phyloP scores from a whole-genome alignment of 2,329 filamentous ascomycete genomes.

The Mycogone perniciosa region DNA sequence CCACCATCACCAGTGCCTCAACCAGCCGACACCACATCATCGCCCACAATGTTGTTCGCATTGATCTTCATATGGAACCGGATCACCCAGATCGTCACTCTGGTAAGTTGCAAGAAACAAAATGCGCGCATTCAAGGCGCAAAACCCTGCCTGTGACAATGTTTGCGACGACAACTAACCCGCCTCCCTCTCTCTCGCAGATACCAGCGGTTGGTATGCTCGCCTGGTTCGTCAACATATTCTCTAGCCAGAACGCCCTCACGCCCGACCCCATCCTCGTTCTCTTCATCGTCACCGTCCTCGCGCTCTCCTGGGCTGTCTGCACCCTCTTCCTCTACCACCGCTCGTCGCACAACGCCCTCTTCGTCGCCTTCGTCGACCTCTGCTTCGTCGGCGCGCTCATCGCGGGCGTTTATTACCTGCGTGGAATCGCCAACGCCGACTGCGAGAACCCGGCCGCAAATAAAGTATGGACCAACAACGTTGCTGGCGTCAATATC shows the following conservation, averaged over 20 bases:
- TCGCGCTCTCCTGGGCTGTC: conserved; percentile 57
- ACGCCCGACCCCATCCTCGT: conserved; percentile 58
- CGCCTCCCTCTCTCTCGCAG: conserved; percentile 28
- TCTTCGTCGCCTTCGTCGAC: conserved; percentile 55
- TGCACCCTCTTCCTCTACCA: conserved; percentile 62
- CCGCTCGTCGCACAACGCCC: conserved; percentile 53
- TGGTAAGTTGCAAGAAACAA: conserved; percentile 41
- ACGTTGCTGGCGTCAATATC: conserved; percentile 56
- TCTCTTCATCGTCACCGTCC: conserved; percentile 60
- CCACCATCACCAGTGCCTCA: not conserved
- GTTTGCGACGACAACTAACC: not conserved
- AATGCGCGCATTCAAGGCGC: not conserved
- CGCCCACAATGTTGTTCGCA: conserved; percentile 52
- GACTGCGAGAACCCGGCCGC: conserved; percentile 59
- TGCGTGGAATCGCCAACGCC: conserved; percentile 52
- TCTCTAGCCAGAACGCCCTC: conserved; percentile 48
- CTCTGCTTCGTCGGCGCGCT: conserved; percentile 57
- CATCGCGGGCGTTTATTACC: conserved; percentile 55
- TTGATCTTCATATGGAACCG: conserved; percentile 58
- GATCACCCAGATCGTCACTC: conserved; percentile 54
- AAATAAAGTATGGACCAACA: conserved; percentile 45
- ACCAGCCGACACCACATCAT: conserved; percentile 1
- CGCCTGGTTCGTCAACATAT: conserved; percentile 58
- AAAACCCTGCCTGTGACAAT: not conserved
- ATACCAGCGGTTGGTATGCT: conserved; percentile 62